These are phyloP conservation scores for Solanum clarkiae DNA, from an alignment of 257 asterid genomes.

Conservation along the genomic window DNA sequence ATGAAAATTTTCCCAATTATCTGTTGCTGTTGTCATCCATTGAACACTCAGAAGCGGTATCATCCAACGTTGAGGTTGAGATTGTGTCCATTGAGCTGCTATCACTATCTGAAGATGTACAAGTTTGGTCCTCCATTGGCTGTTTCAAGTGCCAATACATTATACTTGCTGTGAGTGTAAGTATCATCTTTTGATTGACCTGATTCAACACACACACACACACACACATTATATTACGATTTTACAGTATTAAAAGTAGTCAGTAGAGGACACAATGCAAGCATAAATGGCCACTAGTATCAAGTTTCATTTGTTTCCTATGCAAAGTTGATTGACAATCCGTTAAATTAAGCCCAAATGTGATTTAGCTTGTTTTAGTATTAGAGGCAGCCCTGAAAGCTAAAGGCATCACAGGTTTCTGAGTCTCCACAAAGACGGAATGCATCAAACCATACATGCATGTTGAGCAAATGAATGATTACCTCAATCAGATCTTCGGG, in stretches of 20 bases:
- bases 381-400: neutral
- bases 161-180: constrained; percentile 35
- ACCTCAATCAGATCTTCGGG: constrained; percentile 95
- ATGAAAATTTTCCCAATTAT: constrained; percentile 6
- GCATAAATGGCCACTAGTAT: neutral
- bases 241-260: neutral
- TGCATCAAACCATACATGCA: neutral
- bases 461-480: neutral
- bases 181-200: constrained; percentile 46
- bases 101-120: constrained; percentile 24
- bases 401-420: neutral
- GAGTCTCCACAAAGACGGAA: neutral
- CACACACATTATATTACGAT: neutral
- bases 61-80: constrained; percentile 35
- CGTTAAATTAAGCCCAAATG: neutral
- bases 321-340: neutral
- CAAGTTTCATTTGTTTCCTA: neutral
- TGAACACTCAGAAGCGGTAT: constrained; percentile 88
- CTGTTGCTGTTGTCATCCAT: constrained; percentile 45
- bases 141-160: constrained; percentile 43
- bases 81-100: constrained; percentile 20
- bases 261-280: neutral
- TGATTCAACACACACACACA: neutral
- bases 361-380: neutral
- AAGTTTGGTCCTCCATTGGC: constrained; percentile 18